A percentile compares a stretch with the other conserved stretches of the same genome.
These are phyloP conservation scores for Aspergillus nanangensis DNA, from an alignment of 495 filamentous ascomycete species.

Conservation along the genomic window DNA sequence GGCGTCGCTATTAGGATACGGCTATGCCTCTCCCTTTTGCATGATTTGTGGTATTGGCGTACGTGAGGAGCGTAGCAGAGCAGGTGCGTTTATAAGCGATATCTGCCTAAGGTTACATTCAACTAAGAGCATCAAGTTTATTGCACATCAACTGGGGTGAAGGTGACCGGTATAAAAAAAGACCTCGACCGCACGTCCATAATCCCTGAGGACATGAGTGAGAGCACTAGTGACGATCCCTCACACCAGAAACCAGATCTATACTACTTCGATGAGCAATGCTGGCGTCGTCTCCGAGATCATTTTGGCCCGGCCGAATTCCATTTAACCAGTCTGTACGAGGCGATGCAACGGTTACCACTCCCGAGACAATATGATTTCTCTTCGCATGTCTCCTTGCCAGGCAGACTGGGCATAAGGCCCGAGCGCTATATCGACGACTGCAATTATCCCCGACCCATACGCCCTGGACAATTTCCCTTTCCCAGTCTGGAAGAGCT, in stretches of 20 bases:
- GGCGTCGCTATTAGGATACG: no score
- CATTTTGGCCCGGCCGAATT: background rate
- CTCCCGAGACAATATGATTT: background rate
- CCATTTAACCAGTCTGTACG: background rate
- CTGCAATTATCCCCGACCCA: background rate
- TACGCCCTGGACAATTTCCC: background rate
- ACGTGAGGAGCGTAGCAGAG: background rate
- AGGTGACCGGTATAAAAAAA: no score
- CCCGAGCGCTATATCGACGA: background rate
- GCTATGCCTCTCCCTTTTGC: no score
- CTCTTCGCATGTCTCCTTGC: background rate
- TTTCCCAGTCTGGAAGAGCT: constrained; percentile 1
- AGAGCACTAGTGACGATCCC: background rate
- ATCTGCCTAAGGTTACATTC: background rate
- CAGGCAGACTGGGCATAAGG: background rate
- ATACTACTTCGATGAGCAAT: background rate
- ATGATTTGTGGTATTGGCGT: no score
- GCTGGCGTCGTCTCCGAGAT: background rate
- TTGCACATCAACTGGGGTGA: background rate
- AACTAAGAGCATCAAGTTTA: background rate
- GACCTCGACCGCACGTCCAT: background rate
- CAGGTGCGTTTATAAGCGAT: background rate
- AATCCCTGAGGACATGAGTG: background rate
- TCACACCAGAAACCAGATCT: background rate
- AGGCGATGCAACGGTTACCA: background rate